Percentiles rank a stretch among this genome's conserved stretches.
phyloP scores from a whole-genome alignment of 2,329 filamentous ascomycete genomes.

The Pyrenophora seminiperda region DNA sequence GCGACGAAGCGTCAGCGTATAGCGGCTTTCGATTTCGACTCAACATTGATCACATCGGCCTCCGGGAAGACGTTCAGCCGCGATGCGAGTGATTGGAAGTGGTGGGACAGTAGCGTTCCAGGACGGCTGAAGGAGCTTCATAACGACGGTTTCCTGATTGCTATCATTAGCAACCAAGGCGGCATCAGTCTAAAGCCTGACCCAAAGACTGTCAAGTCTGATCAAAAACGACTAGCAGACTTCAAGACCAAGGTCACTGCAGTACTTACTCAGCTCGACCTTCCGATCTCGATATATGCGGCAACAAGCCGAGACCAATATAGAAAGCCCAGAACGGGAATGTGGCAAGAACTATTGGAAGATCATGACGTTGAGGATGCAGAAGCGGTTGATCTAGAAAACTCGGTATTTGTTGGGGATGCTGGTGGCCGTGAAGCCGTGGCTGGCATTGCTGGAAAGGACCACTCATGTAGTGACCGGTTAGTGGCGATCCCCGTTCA shows the following conservation, averaged over 20 bases:
- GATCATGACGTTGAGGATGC: constrained; percentile 56
- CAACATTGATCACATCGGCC: constrained; percentile 78
- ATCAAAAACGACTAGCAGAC: constrained; percentile 70
- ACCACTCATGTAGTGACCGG: constrained; percentile 67
- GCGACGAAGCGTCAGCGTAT: constrained; percentile 29
- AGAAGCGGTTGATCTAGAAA: constrained; percentile 67
- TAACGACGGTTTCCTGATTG: constrained; percentile 73
- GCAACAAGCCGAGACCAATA: constrained; percentile 82
- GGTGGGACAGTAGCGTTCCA: constrained; percentile 82
- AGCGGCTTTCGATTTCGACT: constrained; percentile 63
- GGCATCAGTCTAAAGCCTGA: constrained; percentile 76
- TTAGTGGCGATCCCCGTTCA: constrained; percentile 36
- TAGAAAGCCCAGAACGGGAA: constrained; percentile 84
- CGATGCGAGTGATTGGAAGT: constrained; percentile 83
- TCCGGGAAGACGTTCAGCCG: constrained; percentile 80
- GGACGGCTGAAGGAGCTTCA: constrained; percentile 69
- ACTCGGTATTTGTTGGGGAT: constrained; percentile 88
- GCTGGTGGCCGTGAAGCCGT: constrained; percentile 63
- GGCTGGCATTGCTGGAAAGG: constrained; percentile 52
- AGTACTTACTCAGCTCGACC: constrained; percentile 71
- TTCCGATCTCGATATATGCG: constrained; percentile 82
- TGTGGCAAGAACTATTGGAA: constrained; percentile 75
- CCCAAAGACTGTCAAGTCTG: constrained; percentile 69
- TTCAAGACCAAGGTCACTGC: constrained; percentile 81
- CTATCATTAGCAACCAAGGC: constrained; percentile 88